Conservation (phyloP, 2,329 filamentous ascomycete genomes). For the Aspergillus terreus region DNA sequence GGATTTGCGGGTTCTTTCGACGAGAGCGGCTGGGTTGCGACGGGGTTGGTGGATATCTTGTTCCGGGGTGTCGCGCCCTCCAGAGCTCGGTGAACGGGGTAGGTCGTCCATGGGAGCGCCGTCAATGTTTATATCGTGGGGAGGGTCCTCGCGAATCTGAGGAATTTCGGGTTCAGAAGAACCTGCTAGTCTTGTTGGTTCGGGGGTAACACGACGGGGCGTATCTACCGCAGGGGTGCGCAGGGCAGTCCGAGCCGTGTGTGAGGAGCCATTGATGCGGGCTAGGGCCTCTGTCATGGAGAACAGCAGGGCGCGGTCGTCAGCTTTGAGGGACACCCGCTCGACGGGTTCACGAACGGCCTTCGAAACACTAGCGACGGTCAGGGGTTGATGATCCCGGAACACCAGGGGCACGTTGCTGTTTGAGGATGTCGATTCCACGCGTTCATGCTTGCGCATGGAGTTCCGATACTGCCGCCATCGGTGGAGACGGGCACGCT, state of each 20-base stretch:
- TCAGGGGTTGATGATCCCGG: constrained; percentile 36
- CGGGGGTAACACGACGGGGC: neutral
- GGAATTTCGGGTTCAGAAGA: neutral
- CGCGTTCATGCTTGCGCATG: constrained; percentile 17
- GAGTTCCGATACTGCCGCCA: constrained; percentile 67
- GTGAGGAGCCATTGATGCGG: constrained; percentile 25
- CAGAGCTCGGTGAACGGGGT: neutral
- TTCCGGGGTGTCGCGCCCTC: neutral
- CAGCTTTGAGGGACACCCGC: constrained; percentile 17
- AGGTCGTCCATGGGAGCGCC: neutral
- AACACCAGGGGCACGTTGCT: constrained; percentile 23
- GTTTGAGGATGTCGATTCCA: constrained; percentile 7
- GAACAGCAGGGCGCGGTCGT: constrained; percentile 31
- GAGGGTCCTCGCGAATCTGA: neutral
- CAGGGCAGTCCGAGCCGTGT: constrained; percentile 3
- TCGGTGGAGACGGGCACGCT: constrained; percentile 64
- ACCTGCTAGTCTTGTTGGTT: neutral
- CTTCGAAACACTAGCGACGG: constrained; percentile 36
- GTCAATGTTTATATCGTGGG: neutral
- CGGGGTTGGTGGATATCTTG: constrained; percentile 2
- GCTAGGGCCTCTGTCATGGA: constrained; percentile 32
- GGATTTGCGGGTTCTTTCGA: constrained; percentile 76
- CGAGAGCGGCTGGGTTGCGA: constrained; percentile 47
- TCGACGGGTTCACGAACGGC: constrained; percentile 27
- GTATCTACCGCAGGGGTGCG: neutral